Percentiles rank a stretch among this genome's conserved stretches.
phyloP scores from a whole-genome alignment of 257 asterid species.

The Solanum etuberosum region DNA sequence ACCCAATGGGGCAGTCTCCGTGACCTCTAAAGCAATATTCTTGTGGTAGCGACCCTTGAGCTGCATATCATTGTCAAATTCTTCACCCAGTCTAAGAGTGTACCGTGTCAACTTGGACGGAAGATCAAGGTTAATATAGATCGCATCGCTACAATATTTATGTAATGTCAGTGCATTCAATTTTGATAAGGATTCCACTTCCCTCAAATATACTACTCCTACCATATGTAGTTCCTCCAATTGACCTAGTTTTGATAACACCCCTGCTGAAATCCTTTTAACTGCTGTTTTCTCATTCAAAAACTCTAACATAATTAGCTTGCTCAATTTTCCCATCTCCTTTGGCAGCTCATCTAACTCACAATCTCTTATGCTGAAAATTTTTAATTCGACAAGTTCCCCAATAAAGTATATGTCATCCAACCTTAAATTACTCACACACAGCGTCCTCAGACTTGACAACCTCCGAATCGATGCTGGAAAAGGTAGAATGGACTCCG shows the following conservation, averaged over 20 bases:
- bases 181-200: not conserved
- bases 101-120: not conserved
- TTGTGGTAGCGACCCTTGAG: not conserved
- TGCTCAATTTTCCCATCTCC: no score
- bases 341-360: not conserved
- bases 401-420: not conserved
- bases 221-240: constrained; percentile 6
- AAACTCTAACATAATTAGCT: not conserved
- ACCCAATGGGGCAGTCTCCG: not conserved
- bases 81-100: not conserved
- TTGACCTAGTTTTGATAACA: not conserved
- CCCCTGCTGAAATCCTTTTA: not conserved
- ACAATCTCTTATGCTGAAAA: not conserved
- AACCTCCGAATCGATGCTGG: not conserved
- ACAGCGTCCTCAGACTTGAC: not conserved
- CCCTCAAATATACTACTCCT: not conserved
- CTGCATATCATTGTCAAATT: rapidly evolving
- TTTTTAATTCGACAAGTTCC: not conserved
- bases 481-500: not conserved
- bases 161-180: not conserved
- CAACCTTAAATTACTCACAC: no score
- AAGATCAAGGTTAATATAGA: not conserved
- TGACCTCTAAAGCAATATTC: not conserved
- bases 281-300: not conserved
- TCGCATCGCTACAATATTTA: not conserved